Evolutionary conservation across 176 grass and related monocot species (phyloP), one percentile per base, ranked within the genome.

Genomic region (Bolboschoenus planiculmis): DNA sequence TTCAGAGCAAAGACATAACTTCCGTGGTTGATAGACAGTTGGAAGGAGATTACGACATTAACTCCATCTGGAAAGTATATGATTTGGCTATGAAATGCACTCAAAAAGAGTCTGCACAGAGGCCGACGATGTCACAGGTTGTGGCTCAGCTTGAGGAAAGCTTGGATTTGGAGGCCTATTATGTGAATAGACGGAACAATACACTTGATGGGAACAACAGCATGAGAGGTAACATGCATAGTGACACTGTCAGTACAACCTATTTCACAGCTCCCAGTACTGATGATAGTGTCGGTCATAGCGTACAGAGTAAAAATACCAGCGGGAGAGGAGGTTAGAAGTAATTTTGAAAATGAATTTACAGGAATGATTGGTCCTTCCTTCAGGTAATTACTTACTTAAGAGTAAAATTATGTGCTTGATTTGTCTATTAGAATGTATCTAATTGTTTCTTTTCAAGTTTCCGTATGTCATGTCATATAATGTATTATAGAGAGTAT

Each of bases 1-100:
- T 53, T 46, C 44, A 78, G 21, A 46, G 74, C 30, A 46, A 51
- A 53, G 74, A 78, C 43, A 78, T 78, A 3, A 78, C 74, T 24
- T 55, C 11, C 13, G 6, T 78, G 24, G 30, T 78, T 53, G 74
- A 78, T 5, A 33, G 21, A 48, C 55, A 46, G 7, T 78, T 78
- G 55, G 24, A 56, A 78, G 74, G 74, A 53, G 50, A 51, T 51
- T 78, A 55, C 7, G 74, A 78, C 16, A 46, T 78, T 30, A 53
- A 48, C 50, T 55, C 24, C 21, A 11, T 78, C 11, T 50, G 50
- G 74, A 56, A 78, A 33, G 74, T 78, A 21, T 53, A 31, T 44
- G 74, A 53, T 15, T 11, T 78, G 47, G 46, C 74, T 30, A 9
- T 78, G 43, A 78, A 24, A 7, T 78, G 74, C 47, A 78, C 74